Base-by-base conservation (phyloP, 2,329 filamentous ascomycete genomes). In the Xylariales sp. region DNA sequence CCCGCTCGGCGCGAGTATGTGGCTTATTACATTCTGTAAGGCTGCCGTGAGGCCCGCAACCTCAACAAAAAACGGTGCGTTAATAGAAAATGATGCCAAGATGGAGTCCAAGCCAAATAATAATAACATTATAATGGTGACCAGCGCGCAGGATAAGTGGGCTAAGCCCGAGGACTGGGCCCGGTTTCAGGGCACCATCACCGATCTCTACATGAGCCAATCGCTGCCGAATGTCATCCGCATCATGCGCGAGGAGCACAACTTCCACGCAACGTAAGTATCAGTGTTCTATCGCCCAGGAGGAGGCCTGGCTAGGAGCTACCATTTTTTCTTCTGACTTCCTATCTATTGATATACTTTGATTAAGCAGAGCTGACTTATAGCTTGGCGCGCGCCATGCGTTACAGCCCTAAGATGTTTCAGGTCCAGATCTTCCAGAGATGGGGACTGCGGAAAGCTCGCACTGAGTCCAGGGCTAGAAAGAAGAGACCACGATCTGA, bases 221-320 rank as follows among this genome's bases (percentile, higher is more conserved):
- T 43, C 41, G 23, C 29, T 43, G 5, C 33, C 41, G 7, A 34
- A 37, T 15, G 41, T 43, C 23, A 43, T 43, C 33, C 31, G 37
- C 6, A 33, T 43, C 11, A 43, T 43, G 41, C 33, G 37, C 6
- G 41, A 43, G 5, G 41, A 43, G 19, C 41, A 43, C 16, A 20
- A 40, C 1, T 43, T 43, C 19, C 37, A 43, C 31, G 41, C 41
- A 1, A 43, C 41, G 41, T 43, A 43, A 37, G 41, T 30, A n/a
- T n/a, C n/a, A n/a, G 19, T 20, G n/a, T 24, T 19, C 6, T 20
- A 5, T 20, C 23, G 23, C 21, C 14, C 1, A 10, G 17, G 6
- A 28, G 5, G 15, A 24, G 10, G 14, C 19, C 24, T 15, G 14
- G 19, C 27, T 20, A n/a, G 13, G 11, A 14, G 24, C 21, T 3